Conservation (phyloP, 2,329 filamentous ascomycete species). For the Xylaria sp. region DNA sequence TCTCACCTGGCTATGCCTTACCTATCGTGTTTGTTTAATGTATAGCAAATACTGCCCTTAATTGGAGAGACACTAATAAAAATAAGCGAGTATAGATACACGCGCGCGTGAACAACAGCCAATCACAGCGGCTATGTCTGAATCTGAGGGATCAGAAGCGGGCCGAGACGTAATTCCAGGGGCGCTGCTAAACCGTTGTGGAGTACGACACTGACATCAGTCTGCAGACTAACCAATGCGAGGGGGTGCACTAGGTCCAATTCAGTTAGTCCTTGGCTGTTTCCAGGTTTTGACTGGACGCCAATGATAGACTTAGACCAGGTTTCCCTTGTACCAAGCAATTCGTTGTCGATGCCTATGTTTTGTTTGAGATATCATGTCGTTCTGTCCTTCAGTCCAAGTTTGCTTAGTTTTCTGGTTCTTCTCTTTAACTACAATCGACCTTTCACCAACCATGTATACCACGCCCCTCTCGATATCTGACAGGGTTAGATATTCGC, state of each 20-base stretch:
- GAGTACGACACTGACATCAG: conserved; percentile 36
- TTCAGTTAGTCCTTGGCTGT: conserved; percentile 11
- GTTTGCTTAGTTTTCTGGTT: background rate
- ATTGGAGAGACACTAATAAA: background rate
- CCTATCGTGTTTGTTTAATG: conserved; percentile 1
- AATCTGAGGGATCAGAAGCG: conserved; percentile 26
- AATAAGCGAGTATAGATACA: conserved; percentile 24
- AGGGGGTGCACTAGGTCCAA: conserved; percentile 18
- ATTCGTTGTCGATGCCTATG: background rate
- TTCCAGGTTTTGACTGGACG: conserved; percentile 32
- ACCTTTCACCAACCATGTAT: conserved; percentile 23
- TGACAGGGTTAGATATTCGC: conserved; percentile 14
- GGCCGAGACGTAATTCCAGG: conserved; percentile 25
- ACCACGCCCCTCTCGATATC: conserved; percentile 4
- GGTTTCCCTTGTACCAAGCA: conserved; percentile 19
- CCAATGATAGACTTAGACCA: conserved; percentile 19
- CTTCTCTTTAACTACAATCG: conserved; percentile 3
- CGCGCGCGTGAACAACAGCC: conserved; percentile 34
- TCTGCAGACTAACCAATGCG: conserved; percentile 22
- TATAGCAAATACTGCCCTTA: no score
- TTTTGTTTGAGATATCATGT: background rate
- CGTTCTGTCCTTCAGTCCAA: conserved; percentile 11
- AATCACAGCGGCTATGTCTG: conserved; percentile 23
- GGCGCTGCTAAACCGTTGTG: conserved; percentile 11
- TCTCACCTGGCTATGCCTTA: background rate